phyloP scores from a whole-genome alignment of 2,329 filamentous ascomycete species.

The Thelonectria rubi region DNA sequence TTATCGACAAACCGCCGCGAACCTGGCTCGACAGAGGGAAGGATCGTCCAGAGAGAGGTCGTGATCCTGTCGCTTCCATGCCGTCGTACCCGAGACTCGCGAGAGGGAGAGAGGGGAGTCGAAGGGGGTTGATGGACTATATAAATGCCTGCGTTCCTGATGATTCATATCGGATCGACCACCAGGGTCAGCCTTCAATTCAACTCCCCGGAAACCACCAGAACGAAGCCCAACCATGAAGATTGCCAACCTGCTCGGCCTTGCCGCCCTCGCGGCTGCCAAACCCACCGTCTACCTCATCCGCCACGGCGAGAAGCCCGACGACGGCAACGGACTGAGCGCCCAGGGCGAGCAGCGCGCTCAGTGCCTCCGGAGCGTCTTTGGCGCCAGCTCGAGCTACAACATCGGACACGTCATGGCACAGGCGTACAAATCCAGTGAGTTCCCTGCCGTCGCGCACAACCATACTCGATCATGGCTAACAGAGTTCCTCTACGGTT shows the following conservation, averaged over 20 bases:
- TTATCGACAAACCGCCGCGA: background rate
- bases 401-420: conserved; percentile 68
- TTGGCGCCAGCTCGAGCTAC: conserved; percentile 60
- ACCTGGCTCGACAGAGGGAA: background rate
- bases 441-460: background rate
- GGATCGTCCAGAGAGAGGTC: background rate
- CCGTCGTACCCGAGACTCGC: background rate
- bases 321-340: conserved; percentile 59
- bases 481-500: background rate
- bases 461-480: background rate
- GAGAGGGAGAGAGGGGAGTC: background rate
- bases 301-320: conserved; percentile 71
- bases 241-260: conserved; percentile 25
- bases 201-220: too few relatives aligned
- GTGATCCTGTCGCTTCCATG: conserved; percentile 1
- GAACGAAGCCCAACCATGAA: conserved; percentile 35
- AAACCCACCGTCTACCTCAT: conserved; percentile 68
- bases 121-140: background rate
- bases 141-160: background rate
- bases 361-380: conserved; percentile 66
- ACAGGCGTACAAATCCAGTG: conserved; percentile 59
- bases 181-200: background rate
- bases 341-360: conserved; percentile 62
- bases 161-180: background rate
- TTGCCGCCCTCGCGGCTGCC: conserved; percentile 33